Percentiles rank a stretch among this genome's conserved stretches.
Evolutionary conservation across 2,329 filamentous ascomycete species (phyloP).

Genomic region (Colletotrichum limetticola): DNA sequence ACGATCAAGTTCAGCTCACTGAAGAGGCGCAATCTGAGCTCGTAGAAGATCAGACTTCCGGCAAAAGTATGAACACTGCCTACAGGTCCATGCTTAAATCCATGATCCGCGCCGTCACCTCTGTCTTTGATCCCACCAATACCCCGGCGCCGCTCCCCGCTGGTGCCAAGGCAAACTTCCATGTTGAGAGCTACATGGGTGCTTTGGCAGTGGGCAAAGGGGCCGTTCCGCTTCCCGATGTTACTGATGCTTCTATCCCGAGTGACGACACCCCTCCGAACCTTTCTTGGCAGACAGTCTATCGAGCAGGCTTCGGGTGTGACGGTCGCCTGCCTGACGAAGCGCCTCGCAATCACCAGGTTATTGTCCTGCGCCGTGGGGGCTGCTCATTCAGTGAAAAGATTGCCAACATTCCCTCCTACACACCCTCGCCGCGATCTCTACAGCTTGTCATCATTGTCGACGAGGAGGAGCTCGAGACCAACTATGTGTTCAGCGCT

Average conservation of each 20-base stretch:
- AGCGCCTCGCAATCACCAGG: conserved; percentile 69
- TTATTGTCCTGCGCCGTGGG: conserved; percentile 85
- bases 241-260: conserved; percentile 64
- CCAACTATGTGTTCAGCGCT: conserved; percentile 39
- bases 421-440: conserved; percentile 67
- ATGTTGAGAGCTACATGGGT: conserved; percentile 58
- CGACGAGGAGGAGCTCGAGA: conserved; percentile 48
- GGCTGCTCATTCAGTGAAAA: conserved; percentile 88
- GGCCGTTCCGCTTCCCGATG: conserved; percentile 76
- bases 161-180: conserved; percentile 36
- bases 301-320: conserved; percentile 78
- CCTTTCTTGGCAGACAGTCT: conserved; percentile 77
- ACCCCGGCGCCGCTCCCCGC: conserved; percentile 45
- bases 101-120: conserved; percentile 57
- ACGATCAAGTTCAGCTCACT: conserved; percentile 30
- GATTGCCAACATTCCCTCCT: conserved; percentile 84
- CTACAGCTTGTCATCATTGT: conserved; percentile 88
- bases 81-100: conserved; percentile 59
- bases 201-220: conserved; percentile 65
- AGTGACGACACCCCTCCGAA: conserved; percentile 49
- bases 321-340: conserved; percentile 63
- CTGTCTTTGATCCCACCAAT: conserved; percentile 52
- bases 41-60: conserved; percentile 38
- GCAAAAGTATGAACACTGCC: conserved; percentile 34
- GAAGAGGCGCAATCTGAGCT: conserved; percentile 25